Evolutionary conservation across 768 basidiomycete species (phyloP), one percentile per base, ranked within the genome.

Genomic region (Tulasnella sp.): DNA sequence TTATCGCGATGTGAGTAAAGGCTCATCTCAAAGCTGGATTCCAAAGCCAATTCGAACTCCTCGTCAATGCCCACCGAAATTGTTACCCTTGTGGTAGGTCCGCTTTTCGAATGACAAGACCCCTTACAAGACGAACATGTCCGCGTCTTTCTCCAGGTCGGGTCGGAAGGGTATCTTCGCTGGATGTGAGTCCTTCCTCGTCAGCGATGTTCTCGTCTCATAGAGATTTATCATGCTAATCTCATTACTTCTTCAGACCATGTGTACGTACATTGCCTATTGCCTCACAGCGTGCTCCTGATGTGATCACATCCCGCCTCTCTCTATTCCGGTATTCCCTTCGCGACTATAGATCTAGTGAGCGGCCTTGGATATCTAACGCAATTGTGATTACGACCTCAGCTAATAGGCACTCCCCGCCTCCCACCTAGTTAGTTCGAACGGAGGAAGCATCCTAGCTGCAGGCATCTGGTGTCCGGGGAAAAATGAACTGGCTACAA

Each of bases 51-150:
- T n/a, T n/a, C n/a, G n/a, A n/a, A n/a, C n/a, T n/a, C n/a, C n/a
- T n/a, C 5, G 25, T 19, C 41, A 3, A 53, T 34, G 4, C 41
- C 34, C 5, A 48, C 17, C 31, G 41, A 22, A 3, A 1, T n/a
- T 24, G 54, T 24, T 12, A 19, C 43, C 24, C 2, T 41, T 7
- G 24, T 27, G 11, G 31, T 60, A 91, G 87, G 70, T 94, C 22
- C 80, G 92, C 12, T 96, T 94, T 71, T 90, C 87, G 67, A 89
- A 89, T 59, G 87, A 92, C 68, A 93, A 92, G 73, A 99, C 94
- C 3, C 94, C 94, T 0, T 99, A 99, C 74, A 98, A 98, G 72
- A 79, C 70, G 4, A 76, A 76, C 9, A 77, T 97, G 30, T 85
- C 85, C 0, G 87, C 89, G 0, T 85, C 83, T 55, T 88, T 93